Conservation (phyloP, 139 green algal genomes). For the Chlorella vulgaris region DNA sequence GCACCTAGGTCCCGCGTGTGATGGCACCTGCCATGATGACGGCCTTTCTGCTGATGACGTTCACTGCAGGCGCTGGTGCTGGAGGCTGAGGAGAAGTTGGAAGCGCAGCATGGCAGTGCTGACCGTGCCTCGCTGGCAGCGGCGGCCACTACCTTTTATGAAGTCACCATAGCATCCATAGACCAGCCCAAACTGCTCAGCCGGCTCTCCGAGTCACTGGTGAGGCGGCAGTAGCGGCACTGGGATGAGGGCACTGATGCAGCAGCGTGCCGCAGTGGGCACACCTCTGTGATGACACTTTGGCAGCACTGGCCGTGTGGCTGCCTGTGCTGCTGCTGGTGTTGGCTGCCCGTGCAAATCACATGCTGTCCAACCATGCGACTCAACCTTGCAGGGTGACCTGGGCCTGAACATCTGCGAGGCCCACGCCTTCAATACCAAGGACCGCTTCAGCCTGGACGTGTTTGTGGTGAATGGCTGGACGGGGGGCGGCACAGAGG, state of each 20-base stretch:
- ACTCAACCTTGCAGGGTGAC: constrained; percentile 72
- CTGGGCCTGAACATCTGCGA: constrained; percentile 97
- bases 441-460: constrained; percentile 92
- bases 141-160: constrained; percentile 74
- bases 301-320: not conserved
- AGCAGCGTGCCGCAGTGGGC: not conserved
- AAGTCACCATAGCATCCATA: constrained; percentile 90
- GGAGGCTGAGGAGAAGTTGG: constrained; percentile 64
- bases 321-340: not conserved
- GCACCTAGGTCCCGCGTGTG: no score
- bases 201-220: constrained; percentile 84
- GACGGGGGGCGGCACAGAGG: constrained; percentile 53
- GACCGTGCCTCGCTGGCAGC: constrained; percentile 26
- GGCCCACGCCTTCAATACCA: constrained; percentile 98
- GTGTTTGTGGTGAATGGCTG: constrained; percentile 97
- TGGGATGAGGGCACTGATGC: no score
- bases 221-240: constrained; percentile 52
- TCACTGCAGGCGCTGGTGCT: constrained; percentile 69
- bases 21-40: no score
- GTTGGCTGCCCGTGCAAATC: not conserved
- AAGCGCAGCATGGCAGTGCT: constrained; percentile 13
- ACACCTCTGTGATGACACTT: no score
- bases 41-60: constrained; percentile 7
- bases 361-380: no score
- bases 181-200: constrained; percentile 94